Percentiles rank a stretch among this genome's conserved stretches.
These are phyloP conservation scores for Leptographium flavum DNA, from an alignment of 2,329 filamentous ascomycete species.

Conservation along the genomic window DNA sequence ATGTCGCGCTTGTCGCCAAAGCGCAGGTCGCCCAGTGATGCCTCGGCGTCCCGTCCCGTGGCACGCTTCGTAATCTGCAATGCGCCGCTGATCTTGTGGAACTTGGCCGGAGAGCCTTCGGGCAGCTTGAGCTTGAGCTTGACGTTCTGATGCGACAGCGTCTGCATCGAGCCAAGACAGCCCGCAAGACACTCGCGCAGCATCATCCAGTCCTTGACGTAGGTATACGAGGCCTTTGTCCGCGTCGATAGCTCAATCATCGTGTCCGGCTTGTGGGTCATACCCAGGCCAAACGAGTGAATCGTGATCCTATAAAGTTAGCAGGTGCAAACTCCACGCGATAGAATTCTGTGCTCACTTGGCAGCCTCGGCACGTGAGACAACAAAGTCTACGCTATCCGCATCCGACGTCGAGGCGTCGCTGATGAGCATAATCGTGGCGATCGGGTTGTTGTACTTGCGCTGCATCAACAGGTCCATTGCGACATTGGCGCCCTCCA, in stretches of 20 bases:
- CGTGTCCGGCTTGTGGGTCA: constrained; percentile 96
- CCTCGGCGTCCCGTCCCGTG: constrained; percentile 87
- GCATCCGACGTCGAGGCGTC: constrained; percentile 89
- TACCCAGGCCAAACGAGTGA: constrained; percentile 87
- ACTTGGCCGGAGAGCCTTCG: constrained; percentile 93
- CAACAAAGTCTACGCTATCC: constrained; percentile 94
- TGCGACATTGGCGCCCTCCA: constrained; percentile 92
- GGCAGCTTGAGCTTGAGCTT: constrained; percentile 89
- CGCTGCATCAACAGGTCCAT: constrained; percentile 98
- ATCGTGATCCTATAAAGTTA: constrained; percentile 61
- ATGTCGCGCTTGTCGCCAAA: constrained; percentile 94
- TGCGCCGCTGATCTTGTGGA: constrained; percentile 95
- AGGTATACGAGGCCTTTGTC: constrained; percentile 94
- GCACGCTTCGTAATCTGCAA: constrained; percentile 93
- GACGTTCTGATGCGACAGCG: constrained; percentile 94
- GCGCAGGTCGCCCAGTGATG: constrained; percentile 75
- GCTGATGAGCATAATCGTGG: constrained; percentile 91
- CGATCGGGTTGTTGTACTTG: constrained; percentile 88
- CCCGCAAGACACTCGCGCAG: constrained; percentile 89
- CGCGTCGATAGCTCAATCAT: constrained; percentile 95
- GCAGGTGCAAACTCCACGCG: background rate
- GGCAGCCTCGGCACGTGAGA: constrained; percentile 88
- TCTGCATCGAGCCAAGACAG: constrained; percentile 82
- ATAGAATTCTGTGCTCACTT: constrained; percentile 55
- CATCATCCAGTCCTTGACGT: constrained; percentile 99